Conservation (phyloP, 2,329 filamentous ascomycete genomes). For the Lachnellula arida region DNA sequence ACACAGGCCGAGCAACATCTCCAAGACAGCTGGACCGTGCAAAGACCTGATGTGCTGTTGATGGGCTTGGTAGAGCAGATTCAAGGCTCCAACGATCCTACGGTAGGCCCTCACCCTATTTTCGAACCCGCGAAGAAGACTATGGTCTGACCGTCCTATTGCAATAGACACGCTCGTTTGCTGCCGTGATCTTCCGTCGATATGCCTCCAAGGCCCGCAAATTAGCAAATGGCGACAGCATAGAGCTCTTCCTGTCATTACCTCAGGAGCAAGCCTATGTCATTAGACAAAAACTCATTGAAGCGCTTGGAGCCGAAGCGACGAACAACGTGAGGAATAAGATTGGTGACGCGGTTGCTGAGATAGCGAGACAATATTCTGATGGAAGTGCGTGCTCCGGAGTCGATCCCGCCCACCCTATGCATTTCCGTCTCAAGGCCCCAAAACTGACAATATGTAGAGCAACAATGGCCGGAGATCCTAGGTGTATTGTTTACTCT, state of each 20-base stretch:
- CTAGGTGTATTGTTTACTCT: constrained; percentile 81
- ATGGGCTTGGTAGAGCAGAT: constrained; percentile 95
- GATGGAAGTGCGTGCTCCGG: constrained; percentile 67
- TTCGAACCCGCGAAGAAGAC: neutral
- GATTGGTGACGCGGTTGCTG: constrained; percentile 94
- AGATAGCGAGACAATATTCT: constrained; percentile 90
- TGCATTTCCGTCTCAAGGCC: constrained; percentile 3
- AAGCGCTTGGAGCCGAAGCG: constrained; percentile 68
- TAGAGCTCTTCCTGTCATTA: constrained; percentile 83
- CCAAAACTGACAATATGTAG: constrained; percentile 41
- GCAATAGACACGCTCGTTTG: constrained; percentile 76
- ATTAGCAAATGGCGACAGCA: constrained; percentile 61
- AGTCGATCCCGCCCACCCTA: neutral
- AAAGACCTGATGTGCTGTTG: constrained; percentile 78
- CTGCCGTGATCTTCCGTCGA: constrained; percentile 88
- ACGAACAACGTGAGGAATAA: constrained; percentile 81
- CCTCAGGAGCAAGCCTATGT: constrained; percentile 66
- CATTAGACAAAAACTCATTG: constrained; percentile 79
- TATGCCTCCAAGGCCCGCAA: constrained; percentile 89
- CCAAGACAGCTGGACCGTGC: constrained; percentile 81
- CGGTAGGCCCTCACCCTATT: constrained; percentile 22
- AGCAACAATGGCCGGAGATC: constrained; percentile 84
- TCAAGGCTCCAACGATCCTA: constrained; percentile 56
- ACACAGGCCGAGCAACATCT: constrained; percentile 86
- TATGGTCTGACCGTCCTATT: neutral